Conservation (phyloP, 805 yeast genomes). For the Spathaspora girioi region DNA sequence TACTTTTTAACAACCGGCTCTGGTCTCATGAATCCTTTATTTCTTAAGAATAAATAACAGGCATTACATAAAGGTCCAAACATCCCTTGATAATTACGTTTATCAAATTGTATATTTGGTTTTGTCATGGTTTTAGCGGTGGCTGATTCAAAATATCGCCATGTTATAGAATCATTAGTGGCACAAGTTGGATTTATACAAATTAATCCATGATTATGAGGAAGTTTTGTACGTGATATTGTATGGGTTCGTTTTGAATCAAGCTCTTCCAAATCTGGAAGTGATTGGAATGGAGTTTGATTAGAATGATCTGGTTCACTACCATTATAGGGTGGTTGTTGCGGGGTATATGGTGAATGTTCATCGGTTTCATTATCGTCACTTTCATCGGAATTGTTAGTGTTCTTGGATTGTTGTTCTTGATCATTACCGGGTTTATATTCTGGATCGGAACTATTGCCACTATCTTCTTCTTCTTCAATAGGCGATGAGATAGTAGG, state of each 20-base stretch:
- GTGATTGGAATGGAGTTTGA: constrained; percentile 27
- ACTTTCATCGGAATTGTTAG: constrained; percentile 23
- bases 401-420: constrained; percentile 20
- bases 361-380: constrained; percentile 20
- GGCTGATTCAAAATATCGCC: constrained; percentile 41
- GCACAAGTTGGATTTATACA: constrained; percentile 41
- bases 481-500: constrained; percentile 38
- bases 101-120: constrained; percentile 22
- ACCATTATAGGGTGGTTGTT: constrained; percentile 31
- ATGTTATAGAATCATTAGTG: constrained; percentile 34
- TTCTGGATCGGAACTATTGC: constrained; percentile 37
- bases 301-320: constrained; percentile 10
- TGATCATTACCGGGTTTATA: constrained; percentile 16
- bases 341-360: constrained; percentile 39
- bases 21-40: constrained; percentile 44
- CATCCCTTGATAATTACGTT: constrained; percentile 42
- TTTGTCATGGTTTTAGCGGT: background rate
- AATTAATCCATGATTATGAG: constrained; percentile 34
- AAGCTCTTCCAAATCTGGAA: constrained; percentile 42
- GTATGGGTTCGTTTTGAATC: constrained; percentile 43
- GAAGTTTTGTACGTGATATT: constrained; percentile 34
- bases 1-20: constrained; percentile 44
- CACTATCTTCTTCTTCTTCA: constrained; percentile 25
- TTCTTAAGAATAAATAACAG: constrained; percentile 40
- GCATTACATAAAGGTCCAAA: constrained; percentile 47